Base-by-base conservation (phyloP, 345 rosid genomes). In the Nephelium lappaceum region DNA sequence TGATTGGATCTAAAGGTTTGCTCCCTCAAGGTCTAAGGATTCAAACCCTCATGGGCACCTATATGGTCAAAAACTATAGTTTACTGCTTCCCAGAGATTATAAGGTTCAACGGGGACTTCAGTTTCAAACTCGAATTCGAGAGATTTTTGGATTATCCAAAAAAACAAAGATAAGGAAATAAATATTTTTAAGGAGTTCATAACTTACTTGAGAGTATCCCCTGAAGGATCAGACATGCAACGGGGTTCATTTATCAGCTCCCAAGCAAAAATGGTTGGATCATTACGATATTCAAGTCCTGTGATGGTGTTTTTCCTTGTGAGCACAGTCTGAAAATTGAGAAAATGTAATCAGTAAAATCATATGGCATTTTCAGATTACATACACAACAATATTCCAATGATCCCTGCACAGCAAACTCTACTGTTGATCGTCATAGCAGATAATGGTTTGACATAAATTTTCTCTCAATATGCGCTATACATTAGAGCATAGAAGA, bases 211-310 rank as follows among this genome's bases (percentile, higher is more conserved):
- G 98, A 95, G 93, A 49, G 96, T 93, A 84, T 93, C 90, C 12
- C 99, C 99, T 19, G 99, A 93, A 73, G 94, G 84, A 88, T 95
- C 99, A 72, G 97, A 72, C 91, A 86, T 80, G 91, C 98, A 91
- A 42, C 95, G 97, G 63, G 99, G 99, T 86, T 95, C 99, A 47
- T 95, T 95, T 24, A 93, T 95, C 88, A 95, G 81, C 86, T 92
- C 98, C 99, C 97, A 93, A 9, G 87, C 99, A 87, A 95, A 95
- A 77, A 95, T 91, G 71, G 91, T 84, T 8, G 99, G 98, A 69
- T 95, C 99, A 73, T 95, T 88, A 84, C 94, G 85, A 83, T 95
- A 95, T 72, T 92, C 97, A 5, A 90, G 81, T 73, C 99, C 99
- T 0, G 97, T 92, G 70, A 95, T 80, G 71, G 97, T 91, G 91